Conservation (phyloP, 2,329 filamentous ascomycete species). For the Periconia digitata region DNA sequence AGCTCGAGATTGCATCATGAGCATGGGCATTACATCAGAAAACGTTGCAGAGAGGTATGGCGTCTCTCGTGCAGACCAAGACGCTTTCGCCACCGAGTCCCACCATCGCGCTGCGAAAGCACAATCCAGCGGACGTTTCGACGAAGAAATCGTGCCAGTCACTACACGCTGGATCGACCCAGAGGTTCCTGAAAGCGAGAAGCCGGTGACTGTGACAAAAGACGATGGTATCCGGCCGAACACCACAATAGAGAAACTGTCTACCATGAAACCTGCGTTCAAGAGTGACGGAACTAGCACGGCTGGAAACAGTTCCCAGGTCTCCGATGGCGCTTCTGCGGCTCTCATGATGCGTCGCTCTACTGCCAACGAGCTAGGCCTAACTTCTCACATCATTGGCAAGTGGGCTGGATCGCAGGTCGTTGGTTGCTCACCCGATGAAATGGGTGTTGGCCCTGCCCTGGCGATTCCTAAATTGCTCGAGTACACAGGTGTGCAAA, state of each 20-base stretch:
- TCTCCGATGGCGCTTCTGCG: slow-evolving; percentile 85
- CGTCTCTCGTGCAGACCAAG: slow-evolving; percentile 74
- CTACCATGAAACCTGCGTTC: slow-evolving; percentile 84
- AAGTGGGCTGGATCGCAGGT: slow-evolving; percentile 79
- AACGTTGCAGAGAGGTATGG: slow-evolving; percentile 81
- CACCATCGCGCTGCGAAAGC: slow-evolving; percentile 75
- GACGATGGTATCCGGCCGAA: slow-evolving; percentile 82
- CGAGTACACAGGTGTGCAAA: slow-evolving; percentile 65
- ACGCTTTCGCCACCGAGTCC: slow-evolving; percentile 74
- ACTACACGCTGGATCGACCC: slow-evolving; percentile 70
- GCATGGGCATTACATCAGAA: slow-evolving; percentile 88
- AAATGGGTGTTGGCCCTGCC: slow-evolving; percentile 92
- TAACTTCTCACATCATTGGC: slow-evolving; percentile 70
- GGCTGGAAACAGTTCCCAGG: slow-evolving; percentile 82
- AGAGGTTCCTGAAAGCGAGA: slow-evolving; percentile 50
- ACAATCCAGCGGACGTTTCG: slow-evolving; percentile 69
- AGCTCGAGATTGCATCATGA: slow-evolving; percentile 85
- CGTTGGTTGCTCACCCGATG: slow-evolving; percentile 79
- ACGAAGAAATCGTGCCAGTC: slow-evolving; percentile 78
- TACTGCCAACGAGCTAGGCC: slow-evolving; percentile 72
- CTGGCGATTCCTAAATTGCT: slow-evolving; percentile 83
- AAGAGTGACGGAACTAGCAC: slow-evolving; percentile 73
- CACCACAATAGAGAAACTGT: slow-evolving; percentile 69
- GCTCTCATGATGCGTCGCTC: slow-evolving; percentile 82
- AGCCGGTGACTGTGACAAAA: slow-evolving; percentile 66